phyloP scores from a whole-genome alignment of 2,329 filamentous ascomycete genomes.

The Penicillium sp. region DNA sequence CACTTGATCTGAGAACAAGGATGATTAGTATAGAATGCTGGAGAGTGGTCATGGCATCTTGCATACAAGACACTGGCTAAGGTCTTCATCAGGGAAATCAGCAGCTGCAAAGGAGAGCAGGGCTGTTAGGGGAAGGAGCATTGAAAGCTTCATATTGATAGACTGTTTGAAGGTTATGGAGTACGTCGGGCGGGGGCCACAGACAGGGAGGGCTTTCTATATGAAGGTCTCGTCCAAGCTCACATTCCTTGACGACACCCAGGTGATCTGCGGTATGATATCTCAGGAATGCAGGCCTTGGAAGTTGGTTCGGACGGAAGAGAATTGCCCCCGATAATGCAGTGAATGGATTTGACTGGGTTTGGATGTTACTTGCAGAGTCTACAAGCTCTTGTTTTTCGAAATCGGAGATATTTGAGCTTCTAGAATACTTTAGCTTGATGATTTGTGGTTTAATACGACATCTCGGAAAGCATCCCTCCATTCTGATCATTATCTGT shows the following conservation, averaged over 20 bases:
- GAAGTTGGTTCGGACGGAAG: not conserved
- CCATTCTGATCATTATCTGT: no score
- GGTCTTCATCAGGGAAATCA: constrained; percentile 4
- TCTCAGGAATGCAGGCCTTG: not conserved
- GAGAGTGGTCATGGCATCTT: not conserved
- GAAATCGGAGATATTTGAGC: not conserved
- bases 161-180: not conserved
- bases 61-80: constrained; percentile 14
- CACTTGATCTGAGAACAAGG: constrained; percentile 8
- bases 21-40: constrained; percentile 4
- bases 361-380: not conserved
- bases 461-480: no score
- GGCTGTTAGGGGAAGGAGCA: constrained; percentile 16
- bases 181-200: not conserved
- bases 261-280: not conserved
- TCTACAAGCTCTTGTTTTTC: not conserved
- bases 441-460: not conserved
- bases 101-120: constrained; percentile 15
- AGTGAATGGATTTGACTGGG: not conserved
- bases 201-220: not conserved
- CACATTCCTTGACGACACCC: not conserved
- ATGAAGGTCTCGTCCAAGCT: not conserved
- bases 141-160: constrained; percentile 18
- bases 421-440: not conserved
- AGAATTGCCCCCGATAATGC: not conserved